A percentile compares a stretch with the other conserved stretches of the same genome.
Evolutionary conservation across 345 rosid genomes (phyloP).

Genomic region (Trapa incisa): DNA sequence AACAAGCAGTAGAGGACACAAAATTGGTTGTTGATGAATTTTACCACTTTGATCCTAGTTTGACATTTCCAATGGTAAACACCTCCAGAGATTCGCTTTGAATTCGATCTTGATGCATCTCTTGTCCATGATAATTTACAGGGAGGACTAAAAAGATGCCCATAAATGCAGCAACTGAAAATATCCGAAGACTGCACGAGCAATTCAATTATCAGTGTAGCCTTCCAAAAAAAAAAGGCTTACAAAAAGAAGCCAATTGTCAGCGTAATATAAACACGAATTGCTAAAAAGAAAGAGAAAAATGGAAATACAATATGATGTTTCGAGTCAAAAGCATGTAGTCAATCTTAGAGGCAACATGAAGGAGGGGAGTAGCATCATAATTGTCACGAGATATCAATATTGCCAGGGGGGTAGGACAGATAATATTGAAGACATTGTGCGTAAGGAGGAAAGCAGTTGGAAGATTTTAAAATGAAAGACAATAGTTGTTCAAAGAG

Average conservation of each 20-base stretch:
- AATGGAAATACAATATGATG: neutral
- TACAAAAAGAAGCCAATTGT: too few species aligned
- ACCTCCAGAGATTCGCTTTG: slow-evolving; percentile 48
- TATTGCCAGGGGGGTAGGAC: neutral
- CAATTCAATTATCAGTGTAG: slow-evolving; percentile 1
- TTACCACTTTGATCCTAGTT: slow-evolving; percentile 73
- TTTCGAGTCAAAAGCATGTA: neutral
- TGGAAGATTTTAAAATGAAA: neutral
- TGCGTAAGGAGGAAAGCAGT: neutral
- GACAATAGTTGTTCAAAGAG: neutral
- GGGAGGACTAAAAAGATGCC: slow-evolving; percentile 69
- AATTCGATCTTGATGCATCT: slow-evolving; percentile 40
- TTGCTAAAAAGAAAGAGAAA: neutral
- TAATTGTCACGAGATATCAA: neutral
- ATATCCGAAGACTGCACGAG: slow-evolving; percentile 56
- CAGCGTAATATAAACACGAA: neutral
- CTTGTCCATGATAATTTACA: slow-evolving; percentile 70
- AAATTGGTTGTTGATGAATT: neutral
- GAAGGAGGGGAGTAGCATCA: neutral
- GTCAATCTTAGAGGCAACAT: neutral
- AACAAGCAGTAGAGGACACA: neutral
- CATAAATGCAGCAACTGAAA: slow-evolving; percentile 57
- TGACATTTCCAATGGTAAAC: slow-evolving; percentile 69
- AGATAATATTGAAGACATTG: neutral
- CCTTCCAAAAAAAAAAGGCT: too few species aligned